Base-by-base conservation (phyloP, 805 yeast genomes). In the Jamesozyma jinghongensis region DNA sequence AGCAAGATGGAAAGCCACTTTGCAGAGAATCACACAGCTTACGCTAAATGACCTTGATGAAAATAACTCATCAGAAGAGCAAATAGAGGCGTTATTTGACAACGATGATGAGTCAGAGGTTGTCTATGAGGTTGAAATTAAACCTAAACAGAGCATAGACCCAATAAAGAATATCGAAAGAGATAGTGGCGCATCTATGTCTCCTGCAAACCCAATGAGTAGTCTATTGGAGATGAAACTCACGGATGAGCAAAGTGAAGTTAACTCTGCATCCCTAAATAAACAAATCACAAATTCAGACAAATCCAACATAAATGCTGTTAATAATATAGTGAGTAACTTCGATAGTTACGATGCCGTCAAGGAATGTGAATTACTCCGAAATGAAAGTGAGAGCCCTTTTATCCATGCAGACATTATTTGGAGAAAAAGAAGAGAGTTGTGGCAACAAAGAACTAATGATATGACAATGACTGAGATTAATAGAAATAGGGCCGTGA, bases 361-460 rank as follows among this genome's bases (percentile, higher is more conserved):
- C 3, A 43, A 41, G 2, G 69, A 65, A 46, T 57, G 61, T 32
- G 46, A 36, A 10, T 49, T 48, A 40, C 55, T 62, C 38, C 59
- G 63, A 52, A 41, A 41, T 8, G 42, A 51, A 32, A 53, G 54
- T 16, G 67, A 62, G 35, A 65, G 58, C 34, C 70, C 72, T 10
- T 74, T 75, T 53, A 55, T 53, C 32, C 63, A 69, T 3, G 92
- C 86, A 7, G 71, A 72, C 32, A 63, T 62, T 11, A 68, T 83
- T 34, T 88, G 95, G 96, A 72, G 74, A 38, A 61, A 68, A 36
- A 75, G 86, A 43, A 71, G 95, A 42, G 57, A 65, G 7, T 70
- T 76, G 43, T 88, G 97, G 97, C 56, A 40, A 32, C 19, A 36
- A 16, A 32, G 19, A 18, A 36, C 40, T 13, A 36, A 32, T 19